Percentiles rank a stretch among this genome's conserved stretches.
phyloP scores from a whole-genome alignment of 352 stramenopile genomes.

The Peronospora belbahrii region DNA sequence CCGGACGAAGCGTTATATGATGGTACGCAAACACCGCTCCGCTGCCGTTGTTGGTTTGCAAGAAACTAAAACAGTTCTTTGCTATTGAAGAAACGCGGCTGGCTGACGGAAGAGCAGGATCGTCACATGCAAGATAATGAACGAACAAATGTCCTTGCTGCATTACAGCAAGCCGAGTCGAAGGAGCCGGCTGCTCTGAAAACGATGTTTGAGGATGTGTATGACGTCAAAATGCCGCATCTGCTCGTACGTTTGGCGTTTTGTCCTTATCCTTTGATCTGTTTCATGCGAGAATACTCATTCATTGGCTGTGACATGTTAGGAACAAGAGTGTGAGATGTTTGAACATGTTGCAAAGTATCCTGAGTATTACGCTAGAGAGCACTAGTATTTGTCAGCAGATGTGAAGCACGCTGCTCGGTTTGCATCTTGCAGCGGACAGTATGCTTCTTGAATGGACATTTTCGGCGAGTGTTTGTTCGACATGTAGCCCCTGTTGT shows the following conservation, averaged over 20 bases:
- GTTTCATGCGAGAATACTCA: not conserved
- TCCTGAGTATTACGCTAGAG: slow-evolving; percentile 84
- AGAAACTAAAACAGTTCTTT: too few species aligned
- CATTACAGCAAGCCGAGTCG: slow-evolving; percentile 85
- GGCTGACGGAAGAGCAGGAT: slow-evolving; percentile 86
- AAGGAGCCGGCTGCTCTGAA: slow-evolving; percentile 82
- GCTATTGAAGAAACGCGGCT: slow-evolving; percentile 80
- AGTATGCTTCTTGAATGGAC: too few species aligned
- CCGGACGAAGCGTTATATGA: slow-evolving; percentile 88
- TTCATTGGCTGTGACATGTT: slow-evolving; percentile 1
- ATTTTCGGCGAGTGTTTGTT: too few species aligned
- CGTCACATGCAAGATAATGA: slow-evolving; percentile 79
- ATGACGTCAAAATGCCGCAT: slow-evolving; percentile 90
- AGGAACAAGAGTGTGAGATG: slow-evolving; percentile 91
- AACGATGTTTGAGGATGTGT: slow-evolving; percentile 97
- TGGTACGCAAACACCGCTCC: slow-evolving; percentile 30
- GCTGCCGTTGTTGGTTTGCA: not conserved
- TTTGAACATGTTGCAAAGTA: slow-evolving; percentile 90
- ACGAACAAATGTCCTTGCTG: slow-evolving; percentile 74
- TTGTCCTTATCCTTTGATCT: slow-evolving; percentile 1
- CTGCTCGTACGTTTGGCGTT: slow-evolving; percentile 57
- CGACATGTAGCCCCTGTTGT: too few species aligned
- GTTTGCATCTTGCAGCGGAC: not conserved
- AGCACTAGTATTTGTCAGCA: slow-evolving; percentile 24
- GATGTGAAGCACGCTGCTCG: not conserved